A percentile compares a stretch with the other conserved stretches of the same genome.
Evolutionary conservation across 371 early-diverging fungal genomes (phyloP).

Genomic region (Rhizopus delemar): DNA sequence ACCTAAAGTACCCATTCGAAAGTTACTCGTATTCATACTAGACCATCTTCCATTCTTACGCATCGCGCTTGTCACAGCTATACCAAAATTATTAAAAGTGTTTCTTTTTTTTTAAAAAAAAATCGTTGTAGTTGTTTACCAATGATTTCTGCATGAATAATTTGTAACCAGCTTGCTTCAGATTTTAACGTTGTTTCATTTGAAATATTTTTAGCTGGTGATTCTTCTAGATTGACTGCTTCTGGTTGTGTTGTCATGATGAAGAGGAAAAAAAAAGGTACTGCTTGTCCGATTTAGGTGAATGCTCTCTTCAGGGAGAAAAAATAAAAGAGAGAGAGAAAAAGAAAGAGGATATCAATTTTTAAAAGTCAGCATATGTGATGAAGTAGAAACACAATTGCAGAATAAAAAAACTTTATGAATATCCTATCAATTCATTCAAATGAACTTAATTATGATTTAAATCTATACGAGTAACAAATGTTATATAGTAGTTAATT

Average conservation of each 20-base stretch:
- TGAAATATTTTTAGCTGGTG: background rate
- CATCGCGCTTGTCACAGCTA: conserved; percentile 78
- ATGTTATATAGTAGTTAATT: too few relatives aligned
- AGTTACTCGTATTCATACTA: conserved; percentile 61
- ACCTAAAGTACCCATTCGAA: conserved; percentile 66
- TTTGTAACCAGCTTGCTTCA: conserved; percentile 73
- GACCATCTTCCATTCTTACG: conserved; percentile 87
- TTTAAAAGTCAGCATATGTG: too few relatives aligned
- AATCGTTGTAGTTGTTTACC: conserved; percentile 25
- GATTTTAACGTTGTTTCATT: conserved; percentile 28
- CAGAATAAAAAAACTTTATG: too few relatives aligned
- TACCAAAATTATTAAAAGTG: background rate
- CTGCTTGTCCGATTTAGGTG: too few relatives aligned
- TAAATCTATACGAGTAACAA: too few relatives aligned
- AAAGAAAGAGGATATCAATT: too few relatives aligned
- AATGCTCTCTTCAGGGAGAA: too few relatives aligned
- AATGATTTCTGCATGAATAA: conserved; percentile 80
- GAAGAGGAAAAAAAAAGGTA: background rate
- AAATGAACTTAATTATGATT: too few relatives aligned
- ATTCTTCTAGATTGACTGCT: background rate
- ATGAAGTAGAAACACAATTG: too few relatives aligned
- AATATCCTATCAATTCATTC: too few relatives aligned
- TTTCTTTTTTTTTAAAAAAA: background rate
- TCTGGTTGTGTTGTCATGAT: background rate
- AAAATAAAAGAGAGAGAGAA: too few relatives aligned